Evolutionary conservation across 2,329 filamentous ascomycete genomes (phyloP).

Genomic region (Aspergillus ochraceus): DNA sequence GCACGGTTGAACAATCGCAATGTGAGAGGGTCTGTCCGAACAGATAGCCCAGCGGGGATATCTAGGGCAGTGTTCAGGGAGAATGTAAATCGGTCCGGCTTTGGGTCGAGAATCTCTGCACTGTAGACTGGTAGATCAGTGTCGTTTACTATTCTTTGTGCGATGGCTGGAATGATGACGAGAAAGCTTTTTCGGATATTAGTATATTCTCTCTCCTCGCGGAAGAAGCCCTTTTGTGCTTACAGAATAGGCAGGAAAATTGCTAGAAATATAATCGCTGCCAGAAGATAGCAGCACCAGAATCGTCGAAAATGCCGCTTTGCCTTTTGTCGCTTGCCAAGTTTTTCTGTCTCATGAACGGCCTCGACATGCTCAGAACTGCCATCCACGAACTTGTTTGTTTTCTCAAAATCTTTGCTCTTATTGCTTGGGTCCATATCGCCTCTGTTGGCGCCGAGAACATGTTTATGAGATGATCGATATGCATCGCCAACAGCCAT

Average conservation of each 20-base stretch:
- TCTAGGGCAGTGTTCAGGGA: constrained; percentile 20
- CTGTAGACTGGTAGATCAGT: constrained; percentile 21
- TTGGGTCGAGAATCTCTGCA: constrained; percentile 22
- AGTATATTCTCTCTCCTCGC: neutral
- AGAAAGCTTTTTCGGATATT: constrained; percentile 21
- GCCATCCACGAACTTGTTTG: neutral
- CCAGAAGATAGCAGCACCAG: constrained; percentile 24
- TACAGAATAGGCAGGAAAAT: constrained; percentile 28
- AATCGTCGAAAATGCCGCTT: constrained; percentile 19
- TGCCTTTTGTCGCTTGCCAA: neutral
- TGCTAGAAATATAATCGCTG: constrained; percentile 20
- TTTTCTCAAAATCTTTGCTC: neutral
- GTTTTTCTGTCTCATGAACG: constrained; percentile 1
- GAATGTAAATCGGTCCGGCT: constrained; percentile 18
- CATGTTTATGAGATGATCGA: constrained; percentile 5
- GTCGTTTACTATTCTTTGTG: constrained; percentile 23
- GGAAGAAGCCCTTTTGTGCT: neutral
- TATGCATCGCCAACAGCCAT: constrained; percentile 16
- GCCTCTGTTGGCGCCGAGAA: constrained; percentile 3
- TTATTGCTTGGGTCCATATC: neutral
- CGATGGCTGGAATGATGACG: constrained; percentile 24
- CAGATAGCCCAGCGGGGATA: constrained; percentile 16
- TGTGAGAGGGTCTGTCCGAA: constrained; percentile 33
- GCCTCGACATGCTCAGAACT: constrained; percentile 14
- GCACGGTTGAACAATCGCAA: constrained; percentile 46